Percentiles rank a stretch among this genome's conserved stretches.
These are phyloP conservation scores for Phaeosphaeria sp. DNA, from an alignment of 2,329 filamentous ascomycete genomes.

Conservation along the genomic window DNA sequence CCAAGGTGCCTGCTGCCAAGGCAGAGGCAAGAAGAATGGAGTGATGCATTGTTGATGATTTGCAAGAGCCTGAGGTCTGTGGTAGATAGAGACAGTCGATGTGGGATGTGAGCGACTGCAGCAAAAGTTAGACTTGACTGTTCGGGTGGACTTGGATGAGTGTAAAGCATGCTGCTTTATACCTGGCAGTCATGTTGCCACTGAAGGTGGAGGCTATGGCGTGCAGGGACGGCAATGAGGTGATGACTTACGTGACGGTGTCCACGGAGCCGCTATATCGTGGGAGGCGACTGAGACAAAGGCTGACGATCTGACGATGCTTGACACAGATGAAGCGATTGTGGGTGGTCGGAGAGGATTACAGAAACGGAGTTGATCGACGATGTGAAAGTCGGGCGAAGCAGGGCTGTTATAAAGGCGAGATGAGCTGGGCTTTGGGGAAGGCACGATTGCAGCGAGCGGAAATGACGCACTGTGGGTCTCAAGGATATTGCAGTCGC, in stretches of 20 bases:
- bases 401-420: constrained; percentile 6
- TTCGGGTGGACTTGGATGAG: background rate
- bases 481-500: too few relatives aligned
- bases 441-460: background rate
- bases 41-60: constrained; percentile 34
- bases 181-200: constrained; percentile 4
- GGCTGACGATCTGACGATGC: constrained; percentile 23
- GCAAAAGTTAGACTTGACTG: constrained; percentile 14
- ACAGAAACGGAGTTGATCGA: constrained; percentile 12
- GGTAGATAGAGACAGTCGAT: background rate
- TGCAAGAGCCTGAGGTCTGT: constrained; percentile 10
- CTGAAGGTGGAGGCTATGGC: background rate
- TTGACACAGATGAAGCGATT: constrained; percentile 31
- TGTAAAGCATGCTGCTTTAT: constrained; percentile 11
- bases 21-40: constrained; percentile 31
- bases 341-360: constrained; percentile 34
- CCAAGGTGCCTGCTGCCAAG: constrained; percentile 33
- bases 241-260: constrained; percentile 18
- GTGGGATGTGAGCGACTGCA: constrained; percentile 15
- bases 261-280: constrained; percentile 5
- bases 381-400: constrained; percentile 7
- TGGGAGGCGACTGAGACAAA: constrained; percentile 27
- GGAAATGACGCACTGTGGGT: background rate
- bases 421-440: constrained; percentile 3
- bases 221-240: background rate